phyloP scores from a whole-genome alignment of 2,329 filamentous ascomycete genomes.

The Paecilomyces sp. region DNA sequence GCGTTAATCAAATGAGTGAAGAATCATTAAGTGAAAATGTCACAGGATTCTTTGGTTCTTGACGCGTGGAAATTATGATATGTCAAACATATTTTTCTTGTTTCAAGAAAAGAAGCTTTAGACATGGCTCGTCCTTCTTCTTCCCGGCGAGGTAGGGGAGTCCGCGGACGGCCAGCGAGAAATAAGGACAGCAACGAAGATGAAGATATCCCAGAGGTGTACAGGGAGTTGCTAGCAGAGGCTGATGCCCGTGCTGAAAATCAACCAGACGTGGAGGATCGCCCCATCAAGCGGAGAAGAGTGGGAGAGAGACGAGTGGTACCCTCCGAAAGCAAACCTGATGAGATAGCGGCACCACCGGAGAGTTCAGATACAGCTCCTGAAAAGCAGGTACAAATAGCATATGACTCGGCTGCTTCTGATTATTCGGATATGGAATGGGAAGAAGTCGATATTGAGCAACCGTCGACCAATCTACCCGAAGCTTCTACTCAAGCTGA shows the following conservation, averaged over 20 bases:
- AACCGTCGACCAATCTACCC: constrained; percentile 14
- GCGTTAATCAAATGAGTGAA: neutral
- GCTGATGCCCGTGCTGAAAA: constrained; percentile 25
- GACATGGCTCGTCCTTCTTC: constrained; percentile 15
- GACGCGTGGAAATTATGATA: neutral
- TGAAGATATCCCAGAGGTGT: constrained; percentile 28
- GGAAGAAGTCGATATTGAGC: constrained; percentile 44
- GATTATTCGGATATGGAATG: constrained; percentile 44
- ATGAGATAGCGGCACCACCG: constrained; percentile 2
- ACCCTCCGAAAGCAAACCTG: constrained; percentile 3
- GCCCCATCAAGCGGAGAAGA: constrained; percentile 33
- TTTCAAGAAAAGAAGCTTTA: neutral
- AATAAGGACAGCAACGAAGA: constrained; percentile 9
- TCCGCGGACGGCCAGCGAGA: constrained; percentile 7
- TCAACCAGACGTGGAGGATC: constrained; percentile 14
- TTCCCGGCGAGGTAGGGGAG: constrained; percentile 9
- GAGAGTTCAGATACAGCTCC: constrained; percentile 5
- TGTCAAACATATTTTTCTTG: neutral
- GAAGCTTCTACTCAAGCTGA: constrained; percentile 10
- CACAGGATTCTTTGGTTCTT: neutral
- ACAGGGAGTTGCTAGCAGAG: constrained; percentile 36
- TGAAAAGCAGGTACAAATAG: constrained; percentile 19
- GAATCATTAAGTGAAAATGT: neutral
- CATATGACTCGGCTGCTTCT: constrained; percentile 37
- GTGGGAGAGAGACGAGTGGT: constrained; percentile 18